Evolutionary conservation across 129 eudicot genomes (phyloP).

Genomic region (Pittosporum tobira): DNA sequence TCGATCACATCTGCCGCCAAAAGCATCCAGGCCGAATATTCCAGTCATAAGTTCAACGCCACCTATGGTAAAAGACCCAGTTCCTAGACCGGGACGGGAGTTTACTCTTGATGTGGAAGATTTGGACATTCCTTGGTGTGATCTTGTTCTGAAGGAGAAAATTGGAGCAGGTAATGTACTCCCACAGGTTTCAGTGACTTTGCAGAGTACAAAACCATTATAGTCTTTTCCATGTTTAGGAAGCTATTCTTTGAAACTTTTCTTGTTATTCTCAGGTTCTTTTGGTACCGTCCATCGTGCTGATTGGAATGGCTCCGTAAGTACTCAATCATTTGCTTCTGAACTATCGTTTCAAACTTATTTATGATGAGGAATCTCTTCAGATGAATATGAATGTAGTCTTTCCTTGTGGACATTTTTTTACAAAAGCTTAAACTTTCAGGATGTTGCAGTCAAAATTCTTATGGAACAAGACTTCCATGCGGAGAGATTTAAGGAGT

Average conservation of each 20-base stretch:
- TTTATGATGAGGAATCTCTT: background rate
- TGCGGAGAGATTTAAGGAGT: conserved; percentile 65
- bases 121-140: conserved; percentile 79
- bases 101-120: conserved; percentile 56
- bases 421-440: conserved; percentile 14
- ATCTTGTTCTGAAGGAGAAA: conserved; percentile 64
- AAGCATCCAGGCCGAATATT: conserved; percentile 36
- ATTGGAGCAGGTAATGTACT: conserved; percentile 73
- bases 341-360: background rate
- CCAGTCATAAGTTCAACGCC: conserved; percentile 27
- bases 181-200: conserved; percentile 7
- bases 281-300: conserved; percentile 93
- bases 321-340: conserved; percentile 14
- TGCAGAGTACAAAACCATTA: background rate
- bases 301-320: conserved; percentile 96
- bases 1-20: conserved; percentile 26
- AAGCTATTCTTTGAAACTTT: conserved; percentile 5
- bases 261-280: conserved; percentile 54
- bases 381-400: background rate
- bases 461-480: conserved; percentile 92
- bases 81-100: conserved; percentile 29
- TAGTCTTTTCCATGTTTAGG: conserved; percentile 4
- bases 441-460: conserved; percentile 98
- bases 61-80: conserved; percentile 19
- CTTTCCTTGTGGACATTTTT: background rate